Conservation (phyloP, 768 basidiomycete genomes). For the Pholiota conissans region DNA sequence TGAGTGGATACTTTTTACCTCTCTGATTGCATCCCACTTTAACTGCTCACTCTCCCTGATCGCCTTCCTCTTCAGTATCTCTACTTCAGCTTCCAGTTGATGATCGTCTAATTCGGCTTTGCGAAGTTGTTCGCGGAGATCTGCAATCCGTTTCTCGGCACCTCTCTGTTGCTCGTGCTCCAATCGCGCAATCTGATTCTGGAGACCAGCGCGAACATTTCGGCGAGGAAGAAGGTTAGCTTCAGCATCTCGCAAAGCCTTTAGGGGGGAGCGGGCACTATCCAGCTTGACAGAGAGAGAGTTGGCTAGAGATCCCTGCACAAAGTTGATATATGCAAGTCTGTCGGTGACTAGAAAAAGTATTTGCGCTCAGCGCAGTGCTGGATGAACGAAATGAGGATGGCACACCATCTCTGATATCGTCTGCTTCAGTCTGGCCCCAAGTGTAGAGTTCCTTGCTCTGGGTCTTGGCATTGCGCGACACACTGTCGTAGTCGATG, state of each 20-base stretch:
- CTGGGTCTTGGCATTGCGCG: conserved; percentile 66
- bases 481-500: conserved; percentile 67
- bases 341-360: conserved; percentile 67
- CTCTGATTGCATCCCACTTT: conserved; percentile 82
- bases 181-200: conserved; percentile 60
- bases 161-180: conserved; percentile 69
- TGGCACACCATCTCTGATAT: conserved; percentile 72
- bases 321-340: conserved; percentile 79
- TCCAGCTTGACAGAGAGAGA: conserved; percentile 65
- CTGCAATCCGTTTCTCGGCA: conserved; percentile 64
- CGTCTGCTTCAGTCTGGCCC: conserved; percentile 71
- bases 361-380: conserved; percentile 3
- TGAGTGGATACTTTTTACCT: conserved; percentile 44
- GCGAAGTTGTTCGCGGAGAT: conserved; percentile 69
- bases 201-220: conserved; percentile 55
- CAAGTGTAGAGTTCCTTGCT: conserved; percentile 87
- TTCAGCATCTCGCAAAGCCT: conserved; percentile 75
- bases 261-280: conserved; percentile 62
- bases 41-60: conserved; percentile 70
- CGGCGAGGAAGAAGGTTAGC: conserved; percentile 58
- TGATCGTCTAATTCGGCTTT: conserved; percentile 66
- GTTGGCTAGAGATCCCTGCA: conserved; percentile 65
- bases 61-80: conserved; percentile 74
- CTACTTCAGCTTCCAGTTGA: conserved; percentile 66
- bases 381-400: conserved; percentile 1